Base-by-base conservation (phyloP, 2,329 filamentous ascomycete genomes). In the Coniochaeta hoffmannii region DNA sequence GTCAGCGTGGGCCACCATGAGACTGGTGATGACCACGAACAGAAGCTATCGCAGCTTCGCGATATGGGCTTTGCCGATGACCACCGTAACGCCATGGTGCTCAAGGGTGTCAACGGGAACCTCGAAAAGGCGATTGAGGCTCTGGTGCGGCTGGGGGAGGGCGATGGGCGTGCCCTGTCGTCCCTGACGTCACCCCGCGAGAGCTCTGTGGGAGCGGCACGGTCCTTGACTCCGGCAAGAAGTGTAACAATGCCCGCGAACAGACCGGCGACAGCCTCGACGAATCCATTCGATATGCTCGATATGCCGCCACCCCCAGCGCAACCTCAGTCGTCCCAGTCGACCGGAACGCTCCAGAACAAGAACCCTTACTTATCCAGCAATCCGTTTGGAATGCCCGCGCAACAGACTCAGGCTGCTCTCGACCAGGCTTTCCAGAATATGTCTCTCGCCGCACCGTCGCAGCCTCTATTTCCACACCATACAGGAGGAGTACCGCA, bases 1-100 rank as follows among this genome's bases (percentile, higher is more conserved):
- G 83, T 85, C 11, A 85, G 82, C 50, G 76, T 94, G 26, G 80
- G 78, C 36, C 71, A 74, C 49, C 76, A 78, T 53, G 71, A 65
- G 22, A 61, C 67, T 9, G 57, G 54, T 26, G 78, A 88, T 61
- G 84, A 85, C 56, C 79, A 86, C 55, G 90, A 95, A 44, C 78
- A 80, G 52, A 97, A 97, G 69, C 71, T 97, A 67, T 76, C 78
- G 3, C 85, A 83, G 53, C 73, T 99, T 56, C 82, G 85, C 55
- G 91, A 97, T 56, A 96, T 97, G 91, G 94, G 94, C 0, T 99
- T 99, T 64, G 76, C 75, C 4, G 91, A 99, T 66, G 85, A 87
- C 41, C 89, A 87, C 63, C 83, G 88, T 57, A 97, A 97, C 65
- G 78, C 83, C 4, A 84, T 87, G 53, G 85, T 97, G 26, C 74